Evolutionary conservation across 2,329 filamentous ascomycete species (phyloP).

Genomic region (Fusarium nelsonii): DNA sequence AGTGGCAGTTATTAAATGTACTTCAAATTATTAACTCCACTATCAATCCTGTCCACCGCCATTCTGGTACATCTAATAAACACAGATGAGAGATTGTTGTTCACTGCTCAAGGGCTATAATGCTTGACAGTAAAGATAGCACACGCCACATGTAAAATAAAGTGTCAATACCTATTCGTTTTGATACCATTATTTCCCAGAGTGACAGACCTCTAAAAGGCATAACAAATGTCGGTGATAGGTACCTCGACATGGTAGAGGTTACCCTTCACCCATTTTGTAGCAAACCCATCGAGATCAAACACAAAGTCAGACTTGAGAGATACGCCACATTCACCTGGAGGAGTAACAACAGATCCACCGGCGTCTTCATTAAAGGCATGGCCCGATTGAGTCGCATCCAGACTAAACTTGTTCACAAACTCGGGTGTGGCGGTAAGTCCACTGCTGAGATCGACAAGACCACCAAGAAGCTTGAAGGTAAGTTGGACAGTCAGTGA

Average conservation of each 20-base stretch:
- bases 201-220: neutral
- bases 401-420: slow-evolving; percentile 22
- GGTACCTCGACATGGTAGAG: slow-evolving; percentile 18
- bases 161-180: too few species aligned
- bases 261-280: slow-evolving; percentile 22
- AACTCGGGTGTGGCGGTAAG: slow-evolving; percentile 11
- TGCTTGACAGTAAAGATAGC: too few species aligned
- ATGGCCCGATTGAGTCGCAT: slow-evolving; percentile 1
- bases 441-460: slow-evolving; percentile 24
- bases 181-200: too few species aligned
- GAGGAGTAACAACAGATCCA: neutral
- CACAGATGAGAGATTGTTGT: too few species aligned
- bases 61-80: too few species aligned
- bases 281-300: slow-evolving; percentile 21
- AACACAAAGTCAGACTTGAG: slow-evolving; percentile 21
- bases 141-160: too few species aligned
- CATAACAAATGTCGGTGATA: slow-evolving; percentile 15
- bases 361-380: neutral
- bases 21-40: too few species aligned
- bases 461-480: slow-evolving; percentile 11
- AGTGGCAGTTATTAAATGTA: too few species aligned
- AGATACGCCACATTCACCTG: slow-evolving; percentile 13
- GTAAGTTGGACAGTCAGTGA: slow-evolving; percentile 13
- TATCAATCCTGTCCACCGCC: too few species aligned
- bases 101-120: too few species aligned